A percentile compares a stretch with the other conserved stretches of the same genome.
These are phyloP conservation scores for Tylopilus rubrobrunneus DNA, from an alignment of 768 basidiomycete species.

Conservation along the genomic window DNA sequence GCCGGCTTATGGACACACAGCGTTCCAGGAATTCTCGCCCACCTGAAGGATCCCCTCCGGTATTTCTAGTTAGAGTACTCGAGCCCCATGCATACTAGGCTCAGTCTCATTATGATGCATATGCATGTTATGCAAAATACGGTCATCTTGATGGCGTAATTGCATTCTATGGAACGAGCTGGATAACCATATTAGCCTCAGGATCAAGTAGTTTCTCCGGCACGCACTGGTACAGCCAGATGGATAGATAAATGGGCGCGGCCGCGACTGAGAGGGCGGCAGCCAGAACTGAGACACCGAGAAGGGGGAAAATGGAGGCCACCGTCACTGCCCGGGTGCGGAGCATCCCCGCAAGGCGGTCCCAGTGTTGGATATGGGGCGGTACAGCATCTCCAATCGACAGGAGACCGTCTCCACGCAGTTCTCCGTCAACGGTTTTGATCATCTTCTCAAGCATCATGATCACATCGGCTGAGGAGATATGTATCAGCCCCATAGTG, in stretches of 20 bases:
- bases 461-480: slow-evolving; percentile 11
- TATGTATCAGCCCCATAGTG: neutral
- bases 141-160: neutral
- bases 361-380: slow-evolving; percentile 17
- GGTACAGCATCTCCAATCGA: slow-evolving; percentile 14
- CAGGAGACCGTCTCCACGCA: slow-evolving; percentile 15
- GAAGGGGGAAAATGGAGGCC: slow-evolving; percentile 10
- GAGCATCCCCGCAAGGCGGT: slow-evolving; percentile 2
- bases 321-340: neutral
- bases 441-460: slow-evolving; percentile 20
- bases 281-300: slow-evolving; percentile 18
- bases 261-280: slow-evolving; percentile 4
- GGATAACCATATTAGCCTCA: neutral
- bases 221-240: slow-evolving; percentile 7
- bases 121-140: neutral
- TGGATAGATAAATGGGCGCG: slow-evolving; percentile 8
- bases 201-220: neutral
- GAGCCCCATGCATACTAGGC: no score
- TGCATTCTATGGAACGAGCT: neutral
- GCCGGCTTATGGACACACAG: no score
- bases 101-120: neutral
- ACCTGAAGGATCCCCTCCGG: no score
- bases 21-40: neutral
- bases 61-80: neutral
- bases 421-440: slow-evolving; percentile 12